These are phyloP conservation scores for Elsinoe ampelina DNA, from an alignment of 2,329 filamentous ascomycete species.

Conservation along the genomic window DNA sequence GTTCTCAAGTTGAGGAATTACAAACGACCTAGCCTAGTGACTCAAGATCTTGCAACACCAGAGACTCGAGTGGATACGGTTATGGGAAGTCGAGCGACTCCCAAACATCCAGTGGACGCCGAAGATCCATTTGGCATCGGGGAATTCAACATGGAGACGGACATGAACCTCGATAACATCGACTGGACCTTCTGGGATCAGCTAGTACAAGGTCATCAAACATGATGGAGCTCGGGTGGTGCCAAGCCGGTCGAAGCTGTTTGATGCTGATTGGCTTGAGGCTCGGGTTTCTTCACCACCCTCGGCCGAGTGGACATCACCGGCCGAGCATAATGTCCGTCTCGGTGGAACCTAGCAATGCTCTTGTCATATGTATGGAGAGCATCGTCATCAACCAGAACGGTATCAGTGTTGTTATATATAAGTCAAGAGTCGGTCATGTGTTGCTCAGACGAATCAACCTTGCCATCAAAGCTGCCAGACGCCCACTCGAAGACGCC, in stretches of 20 bases:
- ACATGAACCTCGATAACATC: conserved; percentile 17
- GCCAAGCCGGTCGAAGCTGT: not conserved
- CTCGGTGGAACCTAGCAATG: too few relatives aligned
- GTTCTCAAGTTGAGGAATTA: conserved; percentile 13
- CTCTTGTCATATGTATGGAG: too few relatives aligned
- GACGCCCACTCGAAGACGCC: too few relatives aligned
- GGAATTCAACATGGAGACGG: conserved; percentile 3
- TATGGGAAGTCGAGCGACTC: not conserved
- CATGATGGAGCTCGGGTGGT: not conserved
- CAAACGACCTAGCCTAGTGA: not conserved
- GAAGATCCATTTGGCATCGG: not conserved
- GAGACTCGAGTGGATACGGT: not conserved
- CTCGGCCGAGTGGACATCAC: not conserved
- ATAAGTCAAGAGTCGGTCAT: too few relatives aligned
- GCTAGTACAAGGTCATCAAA: conserved; percentile 17
- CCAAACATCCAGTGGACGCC: not conserved
- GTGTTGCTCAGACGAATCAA: too few relatives aligned
- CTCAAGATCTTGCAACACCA: not conserved
- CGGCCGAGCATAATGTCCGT: too few relatives aligned
- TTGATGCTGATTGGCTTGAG: not conserved
- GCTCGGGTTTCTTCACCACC: not conserved
- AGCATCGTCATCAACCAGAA: too few relatives aligned
- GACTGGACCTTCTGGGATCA: conserved; percentile 22
- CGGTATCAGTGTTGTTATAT: too few relatives aligned
- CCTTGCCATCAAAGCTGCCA: too few relatives aligned